Base-by-base conservation (phyloP, 148 eudicot genomes). In the Fagopyrum tataricum region DNA sequence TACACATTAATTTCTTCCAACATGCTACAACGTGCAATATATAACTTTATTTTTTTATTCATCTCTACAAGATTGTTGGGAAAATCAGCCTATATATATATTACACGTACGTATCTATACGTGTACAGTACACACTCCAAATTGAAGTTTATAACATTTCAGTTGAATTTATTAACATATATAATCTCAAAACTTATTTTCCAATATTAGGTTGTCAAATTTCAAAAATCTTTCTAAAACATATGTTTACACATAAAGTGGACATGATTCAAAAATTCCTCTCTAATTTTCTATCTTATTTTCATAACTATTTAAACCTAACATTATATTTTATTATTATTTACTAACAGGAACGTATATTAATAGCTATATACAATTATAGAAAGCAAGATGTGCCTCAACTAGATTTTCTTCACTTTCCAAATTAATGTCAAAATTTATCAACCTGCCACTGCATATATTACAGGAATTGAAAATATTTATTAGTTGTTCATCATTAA, bases 141-240 rank as follows among this genome's bases (percentile, higher is more conserved):
- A 17, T 48, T 48, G 5, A 14, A 48, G 15, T 4, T 48, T 4
- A 48, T 14, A 48, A 31, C 37, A 31, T 12, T 48, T 14, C 18
- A 48, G 13, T 48, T 48, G 2, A 53, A 44, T 44, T 24, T 53
- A 53, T 18, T n/a, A n/a, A 53, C 20, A 53, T 53, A n/a, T 53
- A 4, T 53, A n/a, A 12, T 53, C 20, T 18, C 13, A n/a, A 1
- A 18, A 7, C 23, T 53, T 53, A 53, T 4, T 61, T 31, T 24
- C 40, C 26, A 12, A 61, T 61, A 61, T 26, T 61, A 61, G 67
- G 67, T 14, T 26, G 67, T 61, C 67, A 24, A 61, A 61, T 61
- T 26, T 6, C 67, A 24, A 24, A 26, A 52, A 52, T 1, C 18
- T 4, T 17, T 52, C 49, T 46, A 46, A 46, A 14, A 46, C 49